Percentiles rank a stretch among this genome's conserved stretches.
Evolutionary conservation across 371 early-diverging fungal species (phyloP).

Genomic region (Mortierella sp.): DNA sequence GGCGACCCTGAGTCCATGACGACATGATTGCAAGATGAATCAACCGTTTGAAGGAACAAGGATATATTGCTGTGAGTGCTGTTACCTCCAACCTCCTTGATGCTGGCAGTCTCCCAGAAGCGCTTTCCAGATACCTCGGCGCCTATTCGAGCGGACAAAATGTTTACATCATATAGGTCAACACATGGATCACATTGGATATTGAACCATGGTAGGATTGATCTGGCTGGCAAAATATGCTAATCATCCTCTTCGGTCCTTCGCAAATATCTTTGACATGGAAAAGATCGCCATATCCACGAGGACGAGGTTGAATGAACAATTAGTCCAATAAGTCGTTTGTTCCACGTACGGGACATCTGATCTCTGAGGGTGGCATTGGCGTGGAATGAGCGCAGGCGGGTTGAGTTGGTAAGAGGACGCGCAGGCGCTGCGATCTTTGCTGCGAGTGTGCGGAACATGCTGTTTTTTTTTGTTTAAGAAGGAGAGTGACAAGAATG

Average conservation of each 20-base stretch:
- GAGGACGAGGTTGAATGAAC: not conserved
- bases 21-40: not conserved
- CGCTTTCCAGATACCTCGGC: conserved; percentile 75
- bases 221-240: too few species aligned
- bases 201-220: not conserved
- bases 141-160: conserved; percentile 41
- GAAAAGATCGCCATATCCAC: too few species aligned
- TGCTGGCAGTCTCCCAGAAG: conserved; percentile 81
- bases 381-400: conserved; percentile 32
- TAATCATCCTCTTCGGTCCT: not conserved
- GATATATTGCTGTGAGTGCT: too few species aligned
- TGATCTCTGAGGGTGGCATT: conserved; percentile 48
- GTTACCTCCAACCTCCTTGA: conserved; percentile 72
- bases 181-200: conserved; percentile 3
- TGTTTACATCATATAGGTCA: not conserved
- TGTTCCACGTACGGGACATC: conserved; percentile 45
- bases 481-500: not conserved
- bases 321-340: not conserved
- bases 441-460: conserved; percentile 42
- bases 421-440: conserved; percentile 24
- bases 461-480: not conserved
- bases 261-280: too few species aligned
- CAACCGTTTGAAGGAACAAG: too few species aligned
- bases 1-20: not conserved
- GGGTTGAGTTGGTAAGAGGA: not conserved